These are phyloP conservation scores for Lepidopterella palustris DNA, from an alignment of 495 filamentous ascomycete genomes.

Conservation along the genomic window DNA sequence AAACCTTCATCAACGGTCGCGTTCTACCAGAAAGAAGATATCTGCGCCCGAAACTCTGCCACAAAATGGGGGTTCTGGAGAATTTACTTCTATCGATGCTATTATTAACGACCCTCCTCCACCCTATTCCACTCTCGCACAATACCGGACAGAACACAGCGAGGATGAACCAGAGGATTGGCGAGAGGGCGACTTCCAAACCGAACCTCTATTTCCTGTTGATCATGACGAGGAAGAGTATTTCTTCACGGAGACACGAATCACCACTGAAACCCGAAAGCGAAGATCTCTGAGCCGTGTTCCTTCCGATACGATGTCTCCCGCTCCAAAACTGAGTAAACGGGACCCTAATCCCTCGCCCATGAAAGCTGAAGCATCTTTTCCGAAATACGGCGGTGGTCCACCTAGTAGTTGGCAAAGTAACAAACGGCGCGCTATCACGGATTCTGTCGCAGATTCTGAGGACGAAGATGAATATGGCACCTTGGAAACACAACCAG, in stretches of 20 bases:
- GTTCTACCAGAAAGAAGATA: neutral
- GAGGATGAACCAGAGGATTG: neutral
- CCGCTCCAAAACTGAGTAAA: slow-evolving; percentile 14
- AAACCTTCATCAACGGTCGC: slow-evolving; percentile 6
- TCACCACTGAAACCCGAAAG: slow-evolving; percentile 9
- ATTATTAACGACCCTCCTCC: slow-evolving; percentile 27
- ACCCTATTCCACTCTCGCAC: slow-evolving; percentile 20
- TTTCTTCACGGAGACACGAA: slow-evolving; percentile 2
- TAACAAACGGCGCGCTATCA: neutral
- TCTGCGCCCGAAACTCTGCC: neutral
- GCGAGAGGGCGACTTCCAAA: slow-evolving; percentile 3
- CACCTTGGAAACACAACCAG: slow-evolving; percentile 8
- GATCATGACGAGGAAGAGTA: slow-evolving; percentile 17
- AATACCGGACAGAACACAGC: neutral
- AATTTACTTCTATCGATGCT: slow-evolving; percentile 35
- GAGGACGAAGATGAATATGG: slow-evolving; percentile 16
- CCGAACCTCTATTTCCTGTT: neutral
- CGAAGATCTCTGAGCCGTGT: slow-evolving; percentile 22
- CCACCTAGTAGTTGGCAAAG: neutral
- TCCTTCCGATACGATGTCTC: slow-evolving; percentile 13
- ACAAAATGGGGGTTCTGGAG: neutral
- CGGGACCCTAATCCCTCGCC: slow-evolving; percentile 1
- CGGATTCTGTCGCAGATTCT: slow-evolving; percentile 22
- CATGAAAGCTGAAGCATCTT: slow-evolving; percentile 3
- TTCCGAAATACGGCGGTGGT: neutral